Percentiles rank a stretch among this genome's conserved stretches.
phyloP scores from a whole-genome alignment of 257 asterid genomes.

The Eucommia ulmoides region DNA sequence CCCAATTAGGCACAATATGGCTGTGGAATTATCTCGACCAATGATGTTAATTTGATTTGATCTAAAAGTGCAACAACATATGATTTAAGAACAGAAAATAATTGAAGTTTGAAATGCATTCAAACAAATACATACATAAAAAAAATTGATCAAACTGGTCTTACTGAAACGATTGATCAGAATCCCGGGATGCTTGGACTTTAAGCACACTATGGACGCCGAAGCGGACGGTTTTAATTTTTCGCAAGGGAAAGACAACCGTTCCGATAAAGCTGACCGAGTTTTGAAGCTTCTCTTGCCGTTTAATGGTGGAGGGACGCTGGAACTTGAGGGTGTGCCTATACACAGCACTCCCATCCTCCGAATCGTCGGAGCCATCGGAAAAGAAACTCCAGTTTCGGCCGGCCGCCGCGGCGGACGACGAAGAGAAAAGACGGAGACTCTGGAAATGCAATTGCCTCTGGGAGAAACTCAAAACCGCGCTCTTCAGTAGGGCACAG shows the following conservation, averaged over 20 bases:
- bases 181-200: not conserved
- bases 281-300: not conserved
- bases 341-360: not conserved
- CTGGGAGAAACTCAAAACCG: no score
- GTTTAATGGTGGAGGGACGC: not conserved
- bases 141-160: no score
- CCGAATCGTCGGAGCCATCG: not conserved
- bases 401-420: not conserved
- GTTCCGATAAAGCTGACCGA: not conserved
- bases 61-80: no score
- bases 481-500: no score
- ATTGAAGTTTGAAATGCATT: no score
- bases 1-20: no score
- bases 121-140: no score
- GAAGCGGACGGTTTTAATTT: not conserved
- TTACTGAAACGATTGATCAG: not conserved
- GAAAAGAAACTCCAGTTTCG: not conserved
- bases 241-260: not conserved
- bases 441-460: not conserved
- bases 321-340: not conserved
- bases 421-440: not conserved
- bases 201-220: not conserved
- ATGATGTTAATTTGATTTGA: no score
- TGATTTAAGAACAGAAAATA: no score
- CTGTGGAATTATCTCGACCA: no score